phyloP scores from a whole-genome alignment of 176 grass and related monocot genomes.

The Themeda triandra region DNA sequence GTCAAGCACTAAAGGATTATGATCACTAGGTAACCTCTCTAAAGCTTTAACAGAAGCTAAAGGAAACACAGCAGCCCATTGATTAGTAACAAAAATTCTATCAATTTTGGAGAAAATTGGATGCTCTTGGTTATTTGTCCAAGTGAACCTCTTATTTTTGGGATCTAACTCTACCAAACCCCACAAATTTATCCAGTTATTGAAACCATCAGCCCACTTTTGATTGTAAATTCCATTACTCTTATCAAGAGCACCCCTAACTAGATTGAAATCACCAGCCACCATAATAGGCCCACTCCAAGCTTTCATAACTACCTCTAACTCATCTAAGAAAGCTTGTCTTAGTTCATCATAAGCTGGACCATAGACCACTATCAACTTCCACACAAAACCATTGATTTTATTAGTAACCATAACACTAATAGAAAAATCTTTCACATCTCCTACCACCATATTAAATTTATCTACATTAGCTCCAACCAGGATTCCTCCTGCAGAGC shows the following conservation, averaged over 20 bases:
- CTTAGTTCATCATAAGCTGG: neutral
- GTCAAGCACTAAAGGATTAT: neutral
- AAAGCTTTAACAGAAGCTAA: neutral
- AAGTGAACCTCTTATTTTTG: accelerated
- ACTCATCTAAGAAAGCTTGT: neutral
- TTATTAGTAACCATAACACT: neutral
- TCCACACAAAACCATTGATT: neutral
- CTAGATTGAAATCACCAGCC: neutral
- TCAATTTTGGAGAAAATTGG: neutral
- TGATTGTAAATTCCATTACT: neutral
- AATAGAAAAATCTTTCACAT: no score
- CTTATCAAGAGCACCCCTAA: neutral
- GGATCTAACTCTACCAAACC: accelerated
- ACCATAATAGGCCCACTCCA: neutral
- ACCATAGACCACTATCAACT: neutral
- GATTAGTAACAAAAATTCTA: neutral
- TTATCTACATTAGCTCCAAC: neutral
- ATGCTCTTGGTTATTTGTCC: neutral
- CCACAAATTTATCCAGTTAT: neutral
- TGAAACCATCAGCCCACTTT: neutral
- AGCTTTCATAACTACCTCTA: accelerated
- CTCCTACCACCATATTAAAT: neutral
- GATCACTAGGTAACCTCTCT: neutral
- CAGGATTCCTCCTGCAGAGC: neutral
- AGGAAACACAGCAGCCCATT: neutral